Percentiles rank a stretch among this genome's conserved stretches.
phyloP scores from a whole-genome alignment of 2,329 filamentous ascomycete species.

The Teratosphaeria viscida region DNA sequence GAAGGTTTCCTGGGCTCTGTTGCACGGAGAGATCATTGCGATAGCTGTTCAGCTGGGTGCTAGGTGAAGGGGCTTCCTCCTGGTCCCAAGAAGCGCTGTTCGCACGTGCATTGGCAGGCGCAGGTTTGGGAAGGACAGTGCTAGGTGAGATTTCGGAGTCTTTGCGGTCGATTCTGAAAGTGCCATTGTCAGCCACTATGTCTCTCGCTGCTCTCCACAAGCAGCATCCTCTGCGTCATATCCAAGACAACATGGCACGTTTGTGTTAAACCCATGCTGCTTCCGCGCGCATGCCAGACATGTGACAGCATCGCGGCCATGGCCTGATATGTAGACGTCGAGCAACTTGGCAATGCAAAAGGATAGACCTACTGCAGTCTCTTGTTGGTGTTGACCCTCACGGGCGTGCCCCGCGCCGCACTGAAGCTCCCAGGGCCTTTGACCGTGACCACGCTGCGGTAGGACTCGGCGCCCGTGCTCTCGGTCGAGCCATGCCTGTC shows the following conservation, averaged over 20 bases:
- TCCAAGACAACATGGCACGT: background rate
- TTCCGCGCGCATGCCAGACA: background rate
- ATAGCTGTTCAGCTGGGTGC: conserved; percentile 17
- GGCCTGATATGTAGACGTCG: background rate
- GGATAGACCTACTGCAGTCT: conserved; percentile 33
- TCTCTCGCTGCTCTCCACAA: conserved; percentile 7
- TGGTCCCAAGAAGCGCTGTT: conserved; percentile 40
- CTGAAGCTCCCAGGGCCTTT: conserved; percentile 23
- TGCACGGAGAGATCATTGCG: conserved; percentile 22
- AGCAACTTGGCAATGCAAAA: background rate
- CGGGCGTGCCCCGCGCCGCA: conserved; percentile 11
- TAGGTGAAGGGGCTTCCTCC: conserved; percentile 26
- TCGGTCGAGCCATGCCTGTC: conserved; percentile 45
- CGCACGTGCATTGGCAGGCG: conserved; percentile 36
- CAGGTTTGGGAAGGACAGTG: conserved; percentile 24
- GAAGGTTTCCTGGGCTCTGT: conserved; percentile 44
- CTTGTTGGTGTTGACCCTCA: conserved; percentile 36
- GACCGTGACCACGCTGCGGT: conserved; percentile 56
- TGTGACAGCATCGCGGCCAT: background rate
- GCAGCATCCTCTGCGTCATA: conserved; percentile 11
- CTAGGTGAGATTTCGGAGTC: conserved; percentile 35
- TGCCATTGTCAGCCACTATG: conserved; percentile 15
- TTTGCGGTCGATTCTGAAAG: conserved; percentile 31
- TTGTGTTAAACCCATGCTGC: conserved; percentile 1
- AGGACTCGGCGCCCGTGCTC: conserved; percentile 57